A percentile compares a stretch with the other conserved stretches of the same genome.
phyloP scores from a whole-genome alignment of 331 rosid species.

The Saraca asoca region DNA sequence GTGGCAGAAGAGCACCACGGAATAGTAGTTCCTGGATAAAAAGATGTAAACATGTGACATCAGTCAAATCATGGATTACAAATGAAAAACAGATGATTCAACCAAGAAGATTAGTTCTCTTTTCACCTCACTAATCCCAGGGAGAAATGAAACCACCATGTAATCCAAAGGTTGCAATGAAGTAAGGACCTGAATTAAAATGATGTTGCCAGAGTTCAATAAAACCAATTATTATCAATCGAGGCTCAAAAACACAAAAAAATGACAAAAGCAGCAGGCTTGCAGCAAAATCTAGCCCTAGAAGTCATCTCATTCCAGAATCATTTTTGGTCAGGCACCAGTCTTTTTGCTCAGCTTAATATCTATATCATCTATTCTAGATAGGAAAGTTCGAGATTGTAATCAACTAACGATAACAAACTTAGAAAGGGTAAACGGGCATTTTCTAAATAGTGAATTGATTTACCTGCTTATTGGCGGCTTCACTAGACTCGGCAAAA shows the following conservation, averaged over 20 bases:
- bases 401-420: conserved; percentile 17
- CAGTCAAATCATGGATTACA: conserved; percentile 20
- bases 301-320: not conserved
- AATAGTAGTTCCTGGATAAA: conserved; percentile 78
- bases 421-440: conserved; percentile 6
- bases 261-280: conserved; percentile 34
- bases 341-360: conserved; percentile 13
- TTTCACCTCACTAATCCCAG: conserved; percentile 89
- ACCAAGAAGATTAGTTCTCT: conserved; percentile 15
- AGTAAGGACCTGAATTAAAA: conserved; percentile 69
- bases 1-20: conserved; percentile 84
- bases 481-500: conserved; percentile 87
- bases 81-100: conserved; percentile 19
- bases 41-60: conserved; percentile 15
- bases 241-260: not conserved
- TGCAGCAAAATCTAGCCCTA: not conserved
- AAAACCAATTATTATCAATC: conserved; percentile 13
- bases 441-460: conserved; percentile 30
- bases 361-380: conserved; percentile 5
- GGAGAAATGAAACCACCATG: conserved; percentile 64
- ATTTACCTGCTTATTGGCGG: conserved; percentile 83
- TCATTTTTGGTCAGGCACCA: conserved; percentile 1
- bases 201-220: conserved; percentile 35
- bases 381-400: conserved; percentile 16
- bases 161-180: conserved; percentile 82